phyloP scores from a whole-genome alignment of 2,329 filamentous ascomycete species.

The Gaeumannomyces sp. region DNA sequence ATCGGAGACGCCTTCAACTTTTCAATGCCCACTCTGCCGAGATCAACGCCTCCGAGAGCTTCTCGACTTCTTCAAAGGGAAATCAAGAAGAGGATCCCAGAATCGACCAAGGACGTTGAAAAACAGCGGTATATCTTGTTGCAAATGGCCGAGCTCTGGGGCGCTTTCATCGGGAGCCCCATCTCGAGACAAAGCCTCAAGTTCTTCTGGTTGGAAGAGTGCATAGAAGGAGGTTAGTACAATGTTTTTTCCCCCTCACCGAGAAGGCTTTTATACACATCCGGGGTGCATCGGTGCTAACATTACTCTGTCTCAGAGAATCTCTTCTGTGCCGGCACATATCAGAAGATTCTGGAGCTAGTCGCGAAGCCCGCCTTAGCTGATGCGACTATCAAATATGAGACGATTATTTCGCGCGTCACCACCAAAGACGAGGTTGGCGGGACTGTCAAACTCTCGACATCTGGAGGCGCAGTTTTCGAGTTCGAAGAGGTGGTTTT shows the following conservation, averaged over 20 bases:
- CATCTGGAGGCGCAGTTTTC: conserved; percentile 36
- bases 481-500: conserved; percentile 64
- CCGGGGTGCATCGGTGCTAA: neutral
- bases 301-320: conserved; percentile 38
- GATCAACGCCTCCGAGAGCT: conserved; percentile 44
- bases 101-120: conserved; percentile 33
- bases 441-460: conserved; percentile 36
- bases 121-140: conserved; percentile 37
- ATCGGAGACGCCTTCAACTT: conserved; percentile 62
- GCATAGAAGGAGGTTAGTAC: conserved; percentile 59
- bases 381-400: conserved; percentile 46
- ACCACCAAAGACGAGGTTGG: conserved; percentile 16
- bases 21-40: conserved; percentile 48
- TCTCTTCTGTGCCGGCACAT: conserved; percentile 54
- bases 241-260: conserved; percentile 23
- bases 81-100: conserved; percentile 36
- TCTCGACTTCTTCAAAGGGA: conserved; percentile 43
- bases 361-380: conserved; percentile 52
- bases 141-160: conserved; percentile 60
- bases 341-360: conserved; percentile 49
- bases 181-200: conserved; percentile 62
- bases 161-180: conserved; percentile 62
- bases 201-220: conserved; percentile 75
- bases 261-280: neutral
- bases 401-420: conserved; percentile 42